Percentiles rank a stretch among this genome's conserved stretches.
These are phyloP conservation scores for Capsicum baccatum DNA, from an alignment of 257 asterid species.

Conservation along the genomic window DNA sequence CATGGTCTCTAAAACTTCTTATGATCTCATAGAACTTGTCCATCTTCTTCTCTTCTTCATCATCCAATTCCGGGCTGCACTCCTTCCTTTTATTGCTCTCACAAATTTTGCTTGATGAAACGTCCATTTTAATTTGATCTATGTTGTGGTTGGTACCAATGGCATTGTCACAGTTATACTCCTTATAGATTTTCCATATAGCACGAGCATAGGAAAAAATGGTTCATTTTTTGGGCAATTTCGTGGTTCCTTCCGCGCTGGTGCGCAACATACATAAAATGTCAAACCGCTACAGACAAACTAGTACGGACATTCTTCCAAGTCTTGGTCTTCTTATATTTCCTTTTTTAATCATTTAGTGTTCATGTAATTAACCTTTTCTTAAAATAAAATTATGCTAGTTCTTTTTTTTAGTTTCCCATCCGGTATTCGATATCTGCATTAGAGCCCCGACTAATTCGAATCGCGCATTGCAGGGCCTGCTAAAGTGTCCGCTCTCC, in stretches of 20 bases:
- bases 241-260: background rate
- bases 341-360: background rate
- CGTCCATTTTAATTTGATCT: background rate
- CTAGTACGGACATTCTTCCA: background rate
- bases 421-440: too few relatives aligned
- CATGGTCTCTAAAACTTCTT: constrained; percentile 30
- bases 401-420: background rate
- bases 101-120: background rate
- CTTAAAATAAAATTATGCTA: background rate
- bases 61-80: background rate
- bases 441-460: too few relatives aligned
- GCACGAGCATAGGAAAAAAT: background rate
- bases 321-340: constrained; percentile 18
- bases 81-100: constrained; percentile 11
- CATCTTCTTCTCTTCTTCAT: constrained; percentile 35
- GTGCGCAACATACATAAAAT: background rate
- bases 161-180: background rate
- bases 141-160: background rate
- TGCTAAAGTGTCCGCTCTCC: too few relatives aligned
- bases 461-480: too few relatives aligned
- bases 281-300: background rate
- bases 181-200: background rate
- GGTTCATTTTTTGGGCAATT: constrained; percentile 1
- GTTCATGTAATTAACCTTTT: background rate
- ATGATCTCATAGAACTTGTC: constrained; percentile 34